Base-by-base conservation (phyloP, 257 asterid genomes). In the Solanum piurae region DNA sequence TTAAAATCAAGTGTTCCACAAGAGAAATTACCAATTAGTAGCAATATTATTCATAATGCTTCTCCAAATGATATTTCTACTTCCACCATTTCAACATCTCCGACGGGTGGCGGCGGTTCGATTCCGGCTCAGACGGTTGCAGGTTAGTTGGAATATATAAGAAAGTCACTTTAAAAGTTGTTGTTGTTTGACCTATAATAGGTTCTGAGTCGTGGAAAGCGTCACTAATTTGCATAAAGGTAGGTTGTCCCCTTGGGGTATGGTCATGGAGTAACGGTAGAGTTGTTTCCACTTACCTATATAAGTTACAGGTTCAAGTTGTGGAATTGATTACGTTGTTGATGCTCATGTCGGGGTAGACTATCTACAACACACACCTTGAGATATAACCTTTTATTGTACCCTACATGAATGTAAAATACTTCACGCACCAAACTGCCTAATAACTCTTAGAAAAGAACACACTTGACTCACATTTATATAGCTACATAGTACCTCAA, bases 1-100 rank as follows among this genome's bases (percentile, higher is more conserved):
- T 75, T 91, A 40, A 90, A 89, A 27, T 80, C 89, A 38, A 83
- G 71, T 12, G 76, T 74, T 46, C 88, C 83, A n/a, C 91, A 88
- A 66, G 90, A 91, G 11, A 83, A 86, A 29, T 86, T 72, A 25
- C 21, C 71, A 14, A 55, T 68, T 20, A 82, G 68, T 9, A 80
- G 85, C 68, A 80, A 36, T 79, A 79, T 44, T 72, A 79, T 44
- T 72, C 90, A 74, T 38, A 84, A 86, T 37, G 79, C 86, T 85
- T 13, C 86, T 79, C 86, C 77, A 34, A 62, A 88, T 34, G 86
- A 88, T 31, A 84, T 84, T 38, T 87, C 91, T 49, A 64, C 87
- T 29, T 86, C 89, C 8, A 84, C 88, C 52, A 60, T 69, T 12
- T 52, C 89, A 87, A 37, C 83, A 87, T 88, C 92, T 77, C 88